Percentiles rank a stretch among this genome's conserved stretches.
phyloP scores from a whole-genome alignment of 2,329 filamentous ascomycete genomes.

The Talaromyces sp. region DNA sequence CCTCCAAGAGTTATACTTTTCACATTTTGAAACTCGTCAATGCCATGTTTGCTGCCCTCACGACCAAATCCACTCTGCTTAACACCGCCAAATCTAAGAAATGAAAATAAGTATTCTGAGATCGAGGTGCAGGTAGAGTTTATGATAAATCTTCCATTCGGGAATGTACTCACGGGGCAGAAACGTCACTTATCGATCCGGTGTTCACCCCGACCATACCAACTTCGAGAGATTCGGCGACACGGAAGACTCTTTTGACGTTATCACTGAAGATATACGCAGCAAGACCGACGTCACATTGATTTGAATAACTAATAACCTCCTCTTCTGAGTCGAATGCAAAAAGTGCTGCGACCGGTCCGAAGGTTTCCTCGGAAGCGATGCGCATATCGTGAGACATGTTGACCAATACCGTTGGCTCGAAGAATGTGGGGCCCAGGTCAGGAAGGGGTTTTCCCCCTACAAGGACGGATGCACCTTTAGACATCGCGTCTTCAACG shows the following conservation, averaged over 20 bases:
- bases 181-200: constrained; percentile 39
- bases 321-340: constrained; percentile 66
- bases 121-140: too few species aligned
- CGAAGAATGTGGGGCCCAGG: constrained; percentile 66
- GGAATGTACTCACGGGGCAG: too few species aligned
- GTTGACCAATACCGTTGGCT: constrained; percentile 63
- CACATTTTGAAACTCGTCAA: too few species aligned
- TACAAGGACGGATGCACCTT: constrained; percentile 63
- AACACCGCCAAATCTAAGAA: too few species aligned
- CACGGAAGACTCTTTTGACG: constrained; percentile 49
- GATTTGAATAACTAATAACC: constrained; percentile 58
- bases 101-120: too few species aligned
- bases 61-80: too few species aligned
- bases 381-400: constrained; percentile 59
- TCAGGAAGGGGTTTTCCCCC: constrained; percentile 53
- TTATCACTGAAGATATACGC: constrained; percentile 69
- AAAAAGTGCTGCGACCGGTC: constrained; percentile 62
- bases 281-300: constrained; percentile 63
- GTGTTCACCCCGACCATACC: constrained; percentile 68
- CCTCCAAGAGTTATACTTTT: too few species aligned
- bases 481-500: constrained; percentile 62
- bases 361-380: constrained; percentile 64
- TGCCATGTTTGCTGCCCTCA: too few species aligned
- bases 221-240: constrained; percentile 66
- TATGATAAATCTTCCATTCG: too few species aligned